phyloP scores from a whole-genome alignment of 805 yeast genomes.

The Teunomyces gatunensis region DNA sequence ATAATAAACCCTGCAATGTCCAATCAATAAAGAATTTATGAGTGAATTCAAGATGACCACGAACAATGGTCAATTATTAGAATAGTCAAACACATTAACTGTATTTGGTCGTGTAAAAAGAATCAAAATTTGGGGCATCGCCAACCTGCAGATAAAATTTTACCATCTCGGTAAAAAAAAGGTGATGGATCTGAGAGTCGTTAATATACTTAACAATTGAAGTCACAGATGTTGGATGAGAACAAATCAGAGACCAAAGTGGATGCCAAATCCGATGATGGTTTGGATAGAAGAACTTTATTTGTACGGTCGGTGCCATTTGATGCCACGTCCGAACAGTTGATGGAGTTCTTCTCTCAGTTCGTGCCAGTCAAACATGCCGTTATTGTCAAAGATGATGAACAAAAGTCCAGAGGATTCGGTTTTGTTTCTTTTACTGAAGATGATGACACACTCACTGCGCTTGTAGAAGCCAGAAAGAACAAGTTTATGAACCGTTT shows the following conservation, averaged over 20 bases:
- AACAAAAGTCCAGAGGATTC: constrained; percentile 82
- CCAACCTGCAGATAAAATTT: constrained; percentile 2
- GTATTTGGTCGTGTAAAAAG: background rate
- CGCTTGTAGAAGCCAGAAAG: constrained; percentile 65
- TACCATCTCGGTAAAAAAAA: background rate
- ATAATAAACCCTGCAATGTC: no score
- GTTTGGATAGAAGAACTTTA: constrained; percentile 59
- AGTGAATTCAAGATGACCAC: no score
- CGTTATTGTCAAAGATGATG: constrained; percentile 76
- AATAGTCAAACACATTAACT: no score
- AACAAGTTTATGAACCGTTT: constrained; percentile 62
- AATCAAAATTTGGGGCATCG: background rate
- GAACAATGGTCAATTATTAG: no score
- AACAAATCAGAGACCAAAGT: constrained; percentile 2
- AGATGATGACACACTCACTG: constrained; percentile 80
- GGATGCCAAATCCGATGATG: constrained; percentile 19
- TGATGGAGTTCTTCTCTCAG: constrained; percentile 83
- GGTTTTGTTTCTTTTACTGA: constrained; percentile 90
- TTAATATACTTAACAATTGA: background rate
- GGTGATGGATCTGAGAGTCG: background rate
- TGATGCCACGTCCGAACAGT: constrained; percentile 75
- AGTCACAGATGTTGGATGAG: constrained; percentile 4
- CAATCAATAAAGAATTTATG: no score
- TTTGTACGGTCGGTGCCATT: constrained; percentile 85
- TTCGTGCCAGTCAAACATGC: constrained; percentile 96